A percentile compares a stretch with the other conserved stretches of the same genome.
Evolutionary conservation across 176 grass and related monocot genomes (phyloP).

Genomic region (Paspalum notatum): DNA sequence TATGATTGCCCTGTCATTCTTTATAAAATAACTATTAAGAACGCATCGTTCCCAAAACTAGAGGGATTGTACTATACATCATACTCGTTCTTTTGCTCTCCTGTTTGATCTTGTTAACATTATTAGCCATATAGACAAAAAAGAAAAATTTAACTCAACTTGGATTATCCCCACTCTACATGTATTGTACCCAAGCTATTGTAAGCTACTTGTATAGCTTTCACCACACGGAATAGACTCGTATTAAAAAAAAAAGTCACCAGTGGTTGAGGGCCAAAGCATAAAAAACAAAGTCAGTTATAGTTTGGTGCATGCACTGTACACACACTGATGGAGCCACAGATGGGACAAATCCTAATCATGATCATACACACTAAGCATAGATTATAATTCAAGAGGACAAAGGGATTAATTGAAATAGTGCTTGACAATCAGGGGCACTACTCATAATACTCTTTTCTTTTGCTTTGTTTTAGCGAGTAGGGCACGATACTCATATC

Average conservation of each 20-base stretch:
- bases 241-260: slow-evolving; percentile 1
- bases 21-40: background rate
- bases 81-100: background rate
- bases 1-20: background rate
- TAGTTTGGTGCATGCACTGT: slow-evolving; percentile 34
- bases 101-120: background rate
- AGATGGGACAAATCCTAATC: slow-evolving; percentile 47
- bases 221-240: slow-evolving; percentile 28
- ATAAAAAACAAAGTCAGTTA: slow-evolving; percentile 18
- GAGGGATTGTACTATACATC: background rate
- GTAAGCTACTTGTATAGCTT: slow-evolving; percentile 29
- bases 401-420: slow-evolving; percentile 8
- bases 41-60: background rate
- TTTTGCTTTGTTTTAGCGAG: background rate
- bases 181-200: background rate
- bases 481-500: background rate
- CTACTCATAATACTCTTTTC: slow-evolving; percentile 1
- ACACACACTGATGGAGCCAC: background rate
- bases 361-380: slow-evolving; percentile 36
- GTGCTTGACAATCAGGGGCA: slow-evolving; percentile 37
- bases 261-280: slow-evolving; percentile 14
- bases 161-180: slow-evolving; percentile 8
- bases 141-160: background rate
- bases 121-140: background rate
- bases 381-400: slow-evolving; percentile 11